Evolutionary conservation across 805 yeast species (phyloP).

Genomic region (Ogataea henricii): DNA sequence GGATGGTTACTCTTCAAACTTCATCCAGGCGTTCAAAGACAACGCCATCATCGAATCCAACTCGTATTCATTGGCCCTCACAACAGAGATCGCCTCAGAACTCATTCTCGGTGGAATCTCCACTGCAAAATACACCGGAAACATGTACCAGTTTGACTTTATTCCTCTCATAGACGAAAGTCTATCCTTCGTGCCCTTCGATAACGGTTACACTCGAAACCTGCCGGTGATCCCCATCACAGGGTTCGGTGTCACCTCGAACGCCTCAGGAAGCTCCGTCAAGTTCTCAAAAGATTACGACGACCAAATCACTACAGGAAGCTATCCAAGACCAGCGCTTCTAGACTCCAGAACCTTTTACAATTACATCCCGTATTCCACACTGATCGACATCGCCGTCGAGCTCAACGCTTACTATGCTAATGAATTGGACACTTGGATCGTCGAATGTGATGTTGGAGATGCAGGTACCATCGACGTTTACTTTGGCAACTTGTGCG

Average conservation of each 20-base stretch:
- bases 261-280: conserved; percentile 26
- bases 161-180: conserved; percentile 41
- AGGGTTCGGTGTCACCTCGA: conserved; percentile 43
- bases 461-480: conserved; percentile 54
- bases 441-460: conserved; percentile 59
- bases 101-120: conserved; percentile 64
- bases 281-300: conserved; percentile 36
- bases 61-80: conserved; percentile 47
- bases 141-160: conserved; percentile 50
- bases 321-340: conserved; percentile 51
- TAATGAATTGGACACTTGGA: conserved; percentile 51
- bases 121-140: conserved; percentile 45
- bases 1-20: conserved; percentile 26
- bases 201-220: conserved; percentile 20
- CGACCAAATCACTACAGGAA: conserved; percentile 41
- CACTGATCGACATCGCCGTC: conserved; percentile 62
- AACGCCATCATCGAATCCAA: conserved; percentile 37
- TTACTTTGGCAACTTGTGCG: conserved; percentile 50
- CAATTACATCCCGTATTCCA: conserved; percentile 55
- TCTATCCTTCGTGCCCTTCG: conserved; percentile 4
- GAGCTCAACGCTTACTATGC: conserved; percentile 70
- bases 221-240: conserved; percentile 50
- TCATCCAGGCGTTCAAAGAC: conserved; percentile 38
- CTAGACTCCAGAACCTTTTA: conserved; percentile 56
- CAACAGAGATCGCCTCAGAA: conserved; percentile 35